These are phyloP conservation scores for Tricholoma matsutake DNA, from an alignment of 768 basidiomycete genomes.

Conservation along the genomic window DNA sequence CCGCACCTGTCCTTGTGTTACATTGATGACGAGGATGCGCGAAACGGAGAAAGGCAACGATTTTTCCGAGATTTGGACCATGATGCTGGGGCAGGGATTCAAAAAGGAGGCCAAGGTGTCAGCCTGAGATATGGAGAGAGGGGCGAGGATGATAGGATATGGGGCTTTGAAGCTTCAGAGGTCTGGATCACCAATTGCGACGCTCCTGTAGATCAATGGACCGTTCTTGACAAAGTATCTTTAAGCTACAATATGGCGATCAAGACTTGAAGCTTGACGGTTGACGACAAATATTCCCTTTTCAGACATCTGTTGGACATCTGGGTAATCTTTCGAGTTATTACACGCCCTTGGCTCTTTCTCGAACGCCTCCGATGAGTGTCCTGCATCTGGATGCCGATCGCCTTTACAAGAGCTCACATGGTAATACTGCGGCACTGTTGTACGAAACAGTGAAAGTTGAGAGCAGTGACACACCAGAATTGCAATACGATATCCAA, in stretches of 20 bases:
- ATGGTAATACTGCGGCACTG: constrained; percentile 31
- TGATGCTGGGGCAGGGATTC: constrained; percentile 30
- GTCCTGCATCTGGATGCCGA: constrained; percentile 25
- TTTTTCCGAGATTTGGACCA: constrained; percentile 41
- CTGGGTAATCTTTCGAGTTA: too few relatives aligned
- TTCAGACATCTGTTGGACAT: constrained; percentile 12
- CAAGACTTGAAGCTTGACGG: not conserved
- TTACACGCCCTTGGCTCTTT: constrained; percentile 24
- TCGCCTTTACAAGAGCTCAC: constrained; percentile 31
- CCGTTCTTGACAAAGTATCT: constrained; percentile 37
- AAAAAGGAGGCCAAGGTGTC: constrained; percentile 16
- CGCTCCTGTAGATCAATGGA: constrained; percentile 60
- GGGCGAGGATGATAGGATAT: constrained; percentile 33
- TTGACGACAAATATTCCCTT: too few relatives aligned
- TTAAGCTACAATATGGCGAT: constrained; percentile 1
- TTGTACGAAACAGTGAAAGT: not conserved
- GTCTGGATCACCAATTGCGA: constrained; percentile 61
- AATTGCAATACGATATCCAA: constrained; percentile 30
- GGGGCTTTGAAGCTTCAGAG: constrained; percentile 44
- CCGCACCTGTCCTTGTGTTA: constrained; percentile 78
- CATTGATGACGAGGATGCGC: constrained; percentile 62
- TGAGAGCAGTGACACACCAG: constrained; percentile 6
- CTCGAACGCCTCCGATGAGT: constrained; percentile 25
- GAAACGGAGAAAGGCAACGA: constrained; percentile 44
- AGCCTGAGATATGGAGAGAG: constrained; percentile 30